Percentiles rank a stretch among this genome's conserved stretches.
Conservation (phyloP, 306 rosid genomes). For the Quercus glauca region DNA sequence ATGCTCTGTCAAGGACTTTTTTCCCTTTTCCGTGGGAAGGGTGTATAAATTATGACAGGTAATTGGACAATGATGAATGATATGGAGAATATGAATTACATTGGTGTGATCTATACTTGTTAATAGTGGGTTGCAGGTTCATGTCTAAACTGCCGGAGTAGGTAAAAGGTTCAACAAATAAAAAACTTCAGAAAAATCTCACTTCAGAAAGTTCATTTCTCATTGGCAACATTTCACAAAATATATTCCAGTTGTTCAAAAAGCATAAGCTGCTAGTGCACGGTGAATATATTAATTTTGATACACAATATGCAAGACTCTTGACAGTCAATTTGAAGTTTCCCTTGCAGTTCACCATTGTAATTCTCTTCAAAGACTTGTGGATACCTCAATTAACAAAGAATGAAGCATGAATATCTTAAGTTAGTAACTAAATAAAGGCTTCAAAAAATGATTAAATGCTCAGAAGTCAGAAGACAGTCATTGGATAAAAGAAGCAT, state of each 20-base stretch:
- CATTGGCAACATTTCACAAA: background rate
- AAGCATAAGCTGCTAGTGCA: background rate
- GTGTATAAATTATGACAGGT: background rate
- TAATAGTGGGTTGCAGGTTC: background rate
- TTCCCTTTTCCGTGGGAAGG: background rate
- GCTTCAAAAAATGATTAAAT: background rate
- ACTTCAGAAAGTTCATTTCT: background rate
- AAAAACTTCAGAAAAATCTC: background rate
- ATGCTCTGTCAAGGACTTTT: background rate
- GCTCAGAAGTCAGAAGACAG: background rate
- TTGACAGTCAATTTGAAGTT: background rate
- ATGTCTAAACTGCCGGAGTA: background rate
- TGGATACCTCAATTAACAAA: background rate
- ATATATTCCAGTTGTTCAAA: background rate
- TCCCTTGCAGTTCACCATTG: background rate
- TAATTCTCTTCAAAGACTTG: background rate
- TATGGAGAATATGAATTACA: background rate
- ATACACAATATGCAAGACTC: background rate
- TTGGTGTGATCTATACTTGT: background rate
- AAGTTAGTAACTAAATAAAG: background rate
- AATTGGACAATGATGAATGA: background rate
- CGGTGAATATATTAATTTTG: background rate
- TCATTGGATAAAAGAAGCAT: background rate
- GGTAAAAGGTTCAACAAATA: background rate
- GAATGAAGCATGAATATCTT: too few relatives aligned